Conservation (phyloP, 371 early-diverging fungal genomes). For the Mortierella sp. region DNA sequence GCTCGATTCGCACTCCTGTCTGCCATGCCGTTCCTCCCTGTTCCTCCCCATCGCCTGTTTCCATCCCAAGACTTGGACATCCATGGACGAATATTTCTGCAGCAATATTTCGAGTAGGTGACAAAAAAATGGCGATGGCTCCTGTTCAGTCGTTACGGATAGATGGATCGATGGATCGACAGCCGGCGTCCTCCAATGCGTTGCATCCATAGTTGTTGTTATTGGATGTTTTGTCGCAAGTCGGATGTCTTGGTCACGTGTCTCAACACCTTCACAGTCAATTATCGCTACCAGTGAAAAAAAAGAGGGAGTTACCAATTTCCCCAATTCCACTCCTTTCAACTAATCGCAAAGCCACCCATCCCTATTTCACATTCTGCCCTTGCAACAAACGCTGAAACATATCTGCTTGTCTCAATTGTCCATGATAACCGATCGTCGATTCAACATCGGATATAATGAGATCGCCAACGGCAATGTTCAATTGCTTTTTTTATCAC, state of each 20-base stretch:
- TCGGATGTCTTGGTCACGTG: background rate
- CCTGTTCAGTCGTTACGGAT: background rate
- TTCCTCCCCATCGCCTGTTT: background rate
- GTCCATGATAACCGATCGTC: too few species aligned
- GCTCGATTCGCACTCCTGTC: background rate
- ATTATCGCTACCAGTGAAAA: constrained; percentile 9
- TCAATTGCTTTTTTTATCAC: too few species aligned
- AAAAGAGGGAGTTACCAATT: constrained; percentile 6
- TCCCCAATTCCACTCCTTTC: constrained; percentile 8
- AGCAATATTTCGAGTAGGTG: too few species aligned
- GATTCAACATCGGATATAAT: too few species aligned
- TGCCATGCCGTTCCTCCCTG: background rate
- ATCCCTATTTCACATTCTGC: too few species aligned
- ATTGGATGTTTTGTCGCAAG: background rate
- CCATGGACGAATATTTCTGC: too few species aligned
- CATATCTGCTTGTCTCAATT: too few species aligned
- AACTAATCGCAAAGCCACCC: constrained; percentile 13
- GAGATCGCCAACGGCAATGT: too few species aligned
- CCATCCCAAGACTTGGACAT: too few species aligned
- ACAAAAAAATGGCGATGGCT: background rate
- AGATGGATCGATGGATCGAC: constrained; percentile 37
- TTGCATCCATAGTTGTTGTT: background rate
- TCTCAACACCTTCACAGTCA: constrained; percentile 4
- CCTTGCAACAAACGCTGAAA: too few species aligned
- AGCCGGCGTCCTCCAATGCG: background rate